Evolutionary conservation across 352 stramenopile species (phyloP).

Genomic region (Phytophthora tubulina): DNA sequence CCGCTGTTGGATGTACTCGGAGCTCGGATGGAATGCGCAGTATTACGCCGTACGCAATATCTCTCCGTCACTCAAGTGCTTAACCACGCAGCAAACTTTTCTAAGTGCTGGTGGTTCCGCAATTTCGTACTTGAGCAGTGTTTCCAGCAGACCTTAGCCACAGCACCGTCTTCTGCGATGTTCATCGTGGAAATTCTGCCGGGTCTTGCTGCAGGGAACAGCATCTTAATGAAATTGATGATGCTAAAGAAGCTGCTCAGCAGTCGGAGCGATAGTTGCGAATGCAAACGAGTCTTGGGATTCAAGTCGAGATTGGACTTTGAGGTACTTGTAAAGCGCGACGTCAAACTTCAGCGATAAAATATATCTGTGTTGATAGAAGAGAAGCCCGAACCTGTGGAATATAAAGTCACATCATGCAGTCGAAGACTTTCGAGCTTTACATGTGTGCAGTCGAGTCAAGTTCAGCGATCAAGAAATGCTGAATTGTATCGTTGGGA

Average conservation of each 20-base stretch:
- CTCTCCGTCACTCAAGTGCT: slow-evolving; percentile 41
- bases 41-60: slow-evolving; percentile 51
- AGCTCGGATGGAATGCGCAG: slow-evolving; percentile 54
- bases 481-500: slow-evolving; percentile 18
- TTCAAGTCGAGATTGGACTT: slow-evolving; percentile 44
- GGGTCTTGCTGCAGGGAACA: slow-evolving; percentile 34
- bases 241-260: slow-evolving; percentile 35
- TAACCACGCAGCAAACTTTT: slow-evolving; percentile 44
- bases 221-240: slow-evolving; percentile 52
- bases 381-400: slow-evolving; percentile 15
- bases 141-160: slow-evolving; percentile 32
- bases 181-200: slow-evolving; percentile 47
- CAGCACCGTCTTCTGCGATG: slow-evolving; percentile 19
- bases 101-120: slow-evolving; percentile 64
- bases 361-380: background rate
- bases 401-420: slow-evolving; percentile 23
- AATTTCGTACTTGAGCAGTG: slow-evolving; percentile 43
- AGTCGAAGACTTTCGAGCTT: slow-evolving; percentile 30
- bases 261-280: slow-evolving; percentile 27
- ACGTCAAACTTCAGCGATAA: slow-evolving; percentile 30
- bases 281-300: slow-evolving; percentile 38
- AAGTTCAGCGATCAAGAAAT: slow-evolving; percentile 24
- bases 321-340: slow-evolving; percentile 29
- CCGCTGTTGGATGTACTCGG: slow-evolving; percentile 33
- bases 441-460: slow-evolving; percentile 29